Conservation (phyloP, 2,329 filamentous ascomycete species). For the Fusarium transvaalense region DNA sequence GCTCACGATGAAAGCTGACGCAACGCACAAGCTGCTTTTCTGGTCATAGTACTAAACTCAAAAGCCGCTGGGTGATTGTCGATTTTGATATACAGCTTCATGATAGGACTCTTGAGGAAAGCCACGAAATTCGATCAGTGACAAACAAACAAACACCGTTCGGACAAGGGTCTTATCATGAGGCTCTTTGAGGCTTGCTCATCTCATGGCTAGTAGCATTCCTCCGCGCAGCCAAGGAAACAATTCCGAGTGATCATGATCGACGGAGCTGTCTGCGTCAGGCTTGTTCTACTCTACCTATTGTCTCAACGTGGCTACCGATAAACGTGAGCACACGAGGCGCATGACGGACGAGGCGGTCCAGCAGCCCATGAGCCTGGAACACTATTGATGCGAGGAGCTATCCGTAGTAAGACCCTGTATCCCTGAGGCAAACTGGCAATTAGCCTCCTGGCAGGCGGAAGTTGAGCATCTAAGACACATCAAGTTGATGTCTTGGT, state of each 20-base stretch:
- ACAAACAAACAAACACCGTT: conserved; percentile 13
- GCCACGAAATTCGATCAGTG: conserved; percentile 21
- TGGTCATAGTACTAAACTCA: conserved; percentile 43
- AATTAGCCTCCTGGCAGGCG: conserved; percentile 16
- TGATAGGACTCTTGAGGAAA: conserved; percentile 18
- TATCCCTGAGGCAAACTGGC: conserved; percentile 22
- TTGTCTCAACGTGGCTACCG: conserved; percentile 34
- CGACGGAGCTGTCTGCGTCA: conserved; percentile 15
- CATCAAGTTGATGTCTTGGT: conserved; percentile 8
- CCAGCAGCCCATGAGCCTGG: conserved; percentile 28
- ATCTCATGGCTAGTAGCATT: conserved; percentile 6
- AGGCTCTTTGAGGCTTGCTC: conserved; percentile 28
- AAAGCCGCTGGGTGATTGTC: conserved; percentile 42
- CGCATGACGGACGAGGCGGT: conserved; percentile 41
- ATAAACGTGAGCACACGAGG: conserved; percentile 27
- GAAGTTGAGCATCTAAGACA: conserved; percentile 7
- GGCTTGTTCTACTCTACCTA: conserved; percentile 1
- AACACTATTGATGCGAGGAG: conserved; percentile 35
- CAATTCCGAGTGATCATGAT: conserved; percentile 24
- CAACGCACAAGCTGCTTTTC: conserved; percentile 43
- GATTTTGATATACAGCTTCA: conserved; percentile 15
- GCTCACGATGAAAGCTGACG: conserved; percentile 46
- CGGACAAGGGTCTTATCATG: conserved; percentile 36
- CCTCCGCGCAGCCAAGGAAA: conserved; percentile 24
- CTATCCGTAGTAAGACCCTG: conserved; percentile 10